phyloP scores from a whole-genome alignment of 2,329 filamentous ascomycete genomes.

The Colletotrichum navitas region DNA sequence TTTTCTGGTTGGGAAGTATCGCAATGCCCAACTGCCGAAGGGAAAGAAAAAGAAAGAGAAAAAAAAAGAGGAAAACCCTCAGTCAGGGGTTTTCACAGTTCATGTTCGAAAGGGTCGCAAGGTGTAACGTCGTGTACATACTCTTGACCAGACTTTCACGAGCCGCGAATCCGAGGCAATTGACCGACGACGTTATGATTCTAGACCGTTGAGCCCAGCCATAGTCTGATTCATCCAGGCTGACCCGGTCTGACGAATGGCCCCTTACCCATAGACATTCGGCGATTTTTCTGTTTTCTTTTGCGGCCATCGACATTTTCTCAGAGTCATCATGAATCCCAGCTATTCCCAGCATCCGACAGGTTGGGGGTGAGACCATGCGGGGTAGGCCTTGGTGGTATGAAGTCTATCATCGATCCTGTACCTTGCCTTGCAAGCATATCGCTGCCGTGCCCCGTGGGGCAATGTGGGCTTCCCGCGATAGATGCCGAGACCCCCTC shows the following conservation, averaged over 20 bases:
- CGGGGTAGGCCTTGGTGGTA: constrained; percentile 16
- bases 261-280: constrained; percentile 3
- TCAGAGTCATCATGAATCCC: neutral
- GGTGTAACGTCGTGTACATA: constrained; percentile 34
- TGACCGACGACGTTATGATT: neutral
- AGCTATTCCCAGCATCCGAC: neutral
- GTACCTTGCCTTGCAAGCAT: constrained; percentile 25
- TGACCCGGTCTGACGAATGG: constrained; percentile 14
- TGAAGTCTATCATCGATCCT: constrained; percentile 17
- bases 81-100: accelerated
- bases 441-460: constrained; percentile 19
- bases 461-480: constrained; percentile 12
- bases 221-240: constrained; percentile 1
- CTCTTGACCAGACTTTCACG: constrained; percentile 17
- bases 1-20: neutral
- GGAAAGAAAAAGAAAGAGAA: no score
- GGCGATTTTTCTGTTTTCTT: neutral
- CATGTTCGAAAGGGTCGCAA: neutral
- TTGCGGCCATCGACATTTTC: neutral
- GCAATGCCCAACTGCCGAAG: neutral
- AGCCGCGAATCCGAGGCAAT: constrained; percentile 37
- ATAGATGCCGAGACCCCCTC: constrained; percentile 19
- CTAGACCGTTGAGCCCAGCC: constrained; percentile 19
- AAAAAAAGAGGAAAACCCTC: neutral
- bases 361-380: constrained; percentile 21